Evolutionary conservation across 257 asterid genomes (phyloP).

Genomic region (Buddleja alternifolia): DNA sequence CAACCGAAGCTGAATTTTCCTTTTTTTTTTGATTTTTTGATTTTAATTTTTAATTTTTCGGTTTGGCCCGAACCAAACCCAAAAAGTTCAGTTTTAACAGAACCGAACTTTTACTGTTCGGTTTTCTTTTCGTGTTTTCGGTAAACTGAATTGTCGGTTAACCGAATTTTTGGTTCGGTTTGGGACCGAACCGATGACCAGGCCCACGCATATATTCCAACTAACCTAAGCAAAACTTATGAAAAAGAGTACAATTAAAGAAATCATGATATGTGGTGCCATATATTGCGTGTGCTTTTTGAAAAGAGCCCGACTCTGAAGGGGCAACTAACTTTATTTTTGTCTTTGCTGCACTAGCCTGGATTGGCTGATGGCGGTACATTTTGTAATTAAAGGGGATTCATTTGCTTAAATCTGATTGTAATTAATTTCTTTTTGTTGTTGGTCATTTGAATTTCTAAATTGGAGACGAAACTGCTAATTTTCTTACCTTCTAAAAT

Average conservation of each 20-base stretch:
- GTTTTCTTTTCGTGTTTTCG: too few relatives aligned
- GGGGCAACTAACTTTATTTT: not conserved
- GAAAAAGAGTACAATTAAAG: not conserved
- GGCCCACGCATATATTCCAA: slow-evolving; percentile 3
- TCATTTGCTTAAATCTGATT: slow-evolving; percentile 17
- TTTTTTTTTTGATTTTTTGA: too few relatives aligned
- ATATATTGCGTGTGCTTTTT: not conserved
- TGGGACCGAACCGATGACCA: too few relatives aligned
- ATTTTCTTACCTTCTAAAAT: slow-evolving; percentile 1
- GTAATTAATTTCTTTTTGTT: slow-evolving; percentile 3
- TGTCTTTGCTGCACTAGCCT: too few relatives aligned
- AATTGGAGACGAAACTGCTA: slow-evolving; percentile 12
- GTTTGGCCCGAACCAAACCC: too few relatives aligned
- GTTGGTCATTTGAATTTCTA: slow-evolving; percentile 13
- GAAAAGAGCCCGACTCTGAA: not conserved
- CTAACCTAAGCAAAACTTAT: not conserved
- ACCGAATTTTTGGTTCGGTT: too few relatives aligned
- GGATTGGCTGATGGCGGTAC: too few relatives aligned
- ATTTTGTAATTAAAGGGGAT: slow-evolving; percentile 13
- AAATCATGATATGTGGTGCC: slow-evolving; percentile 21
- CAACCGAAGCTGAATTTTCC: too few relatives aligned
- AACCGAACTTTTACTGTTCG: too few relatives aligned
- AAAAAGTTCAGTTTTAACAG: too few relatives aligned
- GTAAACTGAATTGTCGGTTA: too few relatives aligned
- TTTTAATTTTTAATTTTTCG: too few relatives aligned